Conservation (phyloP, 352 stramenopile species). For the Phytophthora fragariae region DNA sequence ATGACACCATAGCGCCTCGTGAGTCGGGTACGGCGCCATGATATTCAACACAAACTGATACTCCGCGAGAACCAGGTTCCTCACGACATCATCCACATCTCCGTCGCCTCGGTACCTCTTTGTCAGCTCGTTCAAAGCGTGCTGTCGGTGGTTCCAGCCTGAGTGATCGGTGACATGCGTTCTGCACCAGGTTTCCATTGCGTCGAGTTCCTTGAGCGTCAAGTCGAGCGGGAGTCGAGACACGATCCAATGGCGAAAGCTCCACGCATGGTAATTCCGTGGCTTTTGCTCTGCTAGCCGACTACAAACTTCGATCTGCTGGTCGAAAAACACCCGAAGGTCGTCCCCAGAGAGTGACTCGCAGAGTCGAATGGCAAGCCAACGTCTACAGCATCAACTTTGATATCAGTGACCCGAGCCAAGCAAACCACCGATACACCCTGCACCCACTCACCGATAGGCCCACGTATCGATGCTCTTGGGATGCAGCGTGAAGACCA, state of each 20-base stretch:
- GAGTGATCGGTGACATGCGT: conserved; percentile 81
- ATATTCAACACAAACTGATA: conserved; percentile 62
- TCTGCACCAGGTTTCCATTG: conserved; percentile 68
- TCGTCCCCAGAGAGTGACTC: conserved; percentile 28
- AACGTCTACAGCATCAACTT: conserved; percentile 43
- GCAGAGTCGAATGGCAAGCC: conserved; percentile 56
- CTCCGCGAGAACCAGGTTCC: conserved; percentile 50
- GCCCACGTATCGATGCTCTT: conserved; percentile 91
- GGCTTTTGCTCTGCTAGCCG: conserved; percentile 68
- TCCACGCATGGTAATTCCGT: conserved; percentile 89
- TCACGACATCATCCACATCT: not conserved
- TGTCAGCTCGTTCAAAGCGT: conserved; percentile 47
- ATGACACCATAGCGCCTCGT: conserved; percentile 85
- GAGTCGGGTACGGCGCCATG: conserved; percentile 52
- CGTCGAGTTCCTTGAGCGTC: conserved; percentile 51
- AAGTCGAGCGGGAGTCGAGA: conserved; percentile 38
- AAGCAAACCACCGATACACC: not conserved
- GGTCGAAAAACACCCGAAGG: conserved; percentile 47
- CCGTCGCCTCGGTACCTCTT: conserved; percentile 12
- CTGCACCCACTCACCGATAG: conserved; percentile 53
- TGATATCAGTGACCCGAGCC: conserved; percentile 4
- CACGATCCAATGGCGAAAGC: conserved; percentile 82
- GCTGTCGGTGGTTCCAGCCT: conserved; percentile 83
- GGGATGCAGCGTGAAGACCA: conserved; percentile 80
- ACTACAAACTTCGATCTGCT: conserved; percentile 61